A percentile compares a stretch with the other conserved stretches of the same genome.
Evolutionary conservation across 2,329 filamentous ascomycete species (phyloP).

Genomic region (Dichotomopilus funicola): DNA sequence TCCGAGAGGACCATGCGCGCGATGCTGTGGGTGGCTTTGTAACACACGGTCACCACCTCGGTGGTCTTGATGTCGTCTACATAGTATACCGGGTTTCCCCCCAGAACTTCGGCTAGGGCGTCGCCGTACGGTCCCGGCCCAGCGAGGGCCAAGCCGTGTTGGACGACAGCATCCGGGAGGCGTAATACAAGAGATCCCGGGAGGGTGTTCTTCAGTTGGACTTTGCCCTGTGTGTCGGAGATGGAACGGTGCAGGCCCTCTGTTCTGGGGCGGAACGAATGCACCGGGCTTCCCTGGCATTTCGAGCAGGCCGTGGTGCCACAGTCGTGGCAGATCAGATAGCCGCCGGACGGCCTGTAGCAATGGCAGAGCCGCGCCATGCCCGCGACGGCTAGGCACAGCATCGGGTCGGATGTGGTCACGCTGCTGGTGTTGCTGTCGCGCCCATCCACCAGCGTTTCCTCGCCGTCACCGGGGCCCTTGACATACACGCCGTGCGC

Average conservation of each 20-base stretch:
- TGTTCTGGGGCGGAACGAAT: constrained; percentile 22
- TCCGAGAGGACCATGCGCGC: constrained; percentile 15
- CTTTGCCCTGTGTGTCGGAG: constrained; percentile 8
- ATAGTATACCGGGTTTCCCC: constrained; percentile 3
- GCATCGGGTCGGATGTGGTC: background rate
- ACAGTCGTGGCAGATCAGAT: constrained; percentile 33
- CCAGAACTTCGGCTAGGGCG: constrained; percentile 2
- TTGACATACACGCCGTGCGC: background rate
- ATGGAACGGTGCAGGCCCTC: background rate
- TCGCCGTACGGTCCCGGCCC: background rate
- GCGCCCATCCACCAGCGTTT: background rate
- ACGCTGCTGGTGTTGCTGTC: background rate
- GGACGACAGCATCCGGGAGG: background rate
- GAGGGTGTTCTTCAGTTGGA: constrained; percentile 5
- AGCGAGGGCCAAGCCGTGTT: background rate
- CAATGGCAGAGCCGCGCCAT: constrained; percentile 19
- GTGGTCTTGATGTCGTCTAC: constrained; percentile 17
- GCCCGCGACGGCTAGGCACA: background rate
- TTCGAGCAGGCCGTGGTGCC: constrained; percentile 31
- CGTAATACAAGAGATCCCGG: background rate
- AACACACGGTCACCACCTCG: constrained; percentile 16
- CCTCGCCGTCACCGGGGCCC: background rate
- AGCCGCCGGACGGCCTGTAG: constrained; percentile 22
- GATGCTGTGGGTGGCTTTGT: constrained; percentile 12
- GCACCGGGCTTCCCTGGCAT: constrained; percentile 36